phyloP scores from a whole-genome alignment of 495 filamentous ascomycete genomes.

The Xylaria telfairii region DNA sequence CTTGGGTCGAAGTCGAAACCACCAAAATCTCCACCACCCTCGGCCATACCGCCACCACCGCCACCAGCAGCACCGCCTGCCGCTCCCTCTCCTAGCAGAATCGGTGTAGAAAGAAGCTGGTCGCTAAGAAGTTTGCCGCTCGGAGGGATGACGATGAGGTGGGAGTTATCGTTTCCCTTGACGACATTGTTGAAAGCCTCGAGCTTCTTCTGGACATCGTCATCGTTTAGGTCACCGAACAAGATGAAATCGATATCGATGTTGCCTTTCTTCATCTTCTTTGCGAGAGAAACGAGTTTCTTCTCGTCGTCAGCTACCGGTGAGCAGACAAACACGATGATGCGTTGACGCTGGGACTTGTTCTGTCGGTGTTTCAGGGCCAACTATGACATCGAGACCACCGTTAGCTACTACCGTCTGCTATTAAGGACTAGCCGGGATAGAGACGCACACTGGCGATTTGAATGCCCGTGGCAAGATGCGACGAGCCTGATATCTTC shows the following conservation, averaged over 20 bases:
- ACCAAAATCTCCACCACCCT: constrained; percentile 63
- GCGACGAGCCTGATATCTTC: constrained; percentile 86
- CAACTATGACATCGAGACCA: constrained; percentile 61
- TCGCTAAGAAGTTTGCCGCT: constrained; percentile 91
- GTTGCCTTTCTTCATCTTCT: constrained; percentile 97
- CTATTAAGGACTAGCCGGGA: neutral
- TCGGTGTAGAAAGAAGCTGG: constrained; percentile 88
- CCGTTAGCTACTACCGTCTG: constrained; percentile 26
- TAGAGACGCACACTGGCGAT: constrained; percentile 79
- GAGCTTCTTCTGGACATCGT: constrained; percentile 84
- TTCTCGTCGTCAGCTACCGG: constrained; percentile 89
- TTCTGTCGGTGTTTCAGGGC: constrained; percentile 99
- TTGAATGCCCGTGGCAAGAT: constrained; percentile 91
- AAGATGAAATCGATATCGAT: constrained; percentile 91
- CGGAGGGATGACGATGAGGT: constrained; percentile 89
- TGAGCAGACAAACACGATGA: constrained; percentile 94
- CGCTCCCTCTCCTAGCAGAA: constrained; percentile 78
- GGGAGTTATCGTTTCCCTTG: constrained; percentile 85
- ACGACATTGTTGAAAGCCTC: constrained; percentile 91
- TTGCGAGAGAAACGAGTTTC: constrained; percentile 84
- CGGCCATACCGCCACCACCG: constrained; percentile 52
- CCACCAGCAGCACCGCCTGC: constrained; percentile 47
- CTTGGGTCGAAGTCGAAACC: constrained; percentile 79
- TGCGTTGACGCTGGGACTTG: constrained; percentile 91
- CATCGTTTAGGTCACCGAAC: constrained; percentile 91